These are phyloP conservation scores for Arthroderma sp. DNA, from an alignment of 2,329 filamentous ascomycete species.

Conservation along the genomic window DNA sequence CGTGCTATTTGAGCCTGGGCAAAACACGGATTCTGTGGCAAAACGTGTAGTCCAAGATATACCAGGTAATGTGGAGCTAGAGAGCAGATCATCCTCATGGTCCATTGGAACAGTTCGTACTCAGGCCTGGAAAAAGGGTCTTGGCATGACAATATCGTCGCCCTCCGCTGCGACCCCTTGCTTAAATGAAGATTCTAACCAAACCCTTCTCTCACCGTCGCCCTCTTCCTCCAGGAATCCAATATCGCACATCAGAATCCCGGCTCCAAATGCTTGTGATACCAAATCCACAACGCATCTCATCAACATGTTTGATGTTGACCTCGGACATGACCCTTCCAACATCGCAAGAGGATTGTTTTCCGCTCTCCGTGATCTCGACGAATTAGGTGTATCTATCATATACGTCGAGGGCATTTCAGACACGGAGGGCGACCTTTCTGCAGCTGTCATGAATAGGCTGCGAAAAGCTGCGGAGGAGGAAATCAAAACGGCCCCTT, in stretches of 20 bases:
- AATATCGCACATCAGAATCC: neutral
- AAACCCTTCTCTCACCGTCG: conserved; percentile 1
- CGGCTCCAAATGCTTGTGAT: neutral
- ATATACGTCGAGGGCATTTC: conserved; percentile 84
- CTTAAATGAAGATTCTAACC: too few species aligned
- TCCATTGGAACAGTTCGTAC: conserved; percentile 18
- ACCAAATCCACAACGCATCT: neutral
- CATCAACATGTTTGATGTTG: conserved; percentile 49
- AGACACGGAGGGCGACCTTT: conserved; percentile 60
- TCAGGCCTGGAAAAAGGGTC: conserved; percentile 19
- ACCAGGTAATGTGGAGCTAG: neutral
- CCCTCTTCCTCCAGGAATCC: conserved; percentile 7
- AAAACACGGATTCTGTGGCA: conserved; percentile 16
- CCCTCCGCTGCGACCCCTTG: too few species aligned
- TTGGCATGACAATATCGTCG: neutral
- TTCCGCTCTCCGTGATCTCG: conserved; percentile 71
- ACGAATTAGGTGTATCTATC: conserved; percentile 61
- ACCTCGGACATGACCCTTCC: conserved; percentile 56
- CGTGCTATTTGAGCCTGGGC: conserved; percentile 58
- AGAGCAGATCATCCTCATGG: conserved; percentile 6
- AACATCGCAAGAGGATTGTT: conserved; percentile 80
- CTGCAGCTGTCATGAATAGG: conserved; percentile 75
- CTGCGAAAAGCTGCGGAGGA: conserved; percentile 60
- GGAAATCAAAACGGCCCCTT: conserved; percentile 31
- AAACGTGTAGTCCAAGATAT: conserved; percentile 23